Conservation (phyloP, 768 basidiomycete species). For the Phylloporus arenicola region DNA sequence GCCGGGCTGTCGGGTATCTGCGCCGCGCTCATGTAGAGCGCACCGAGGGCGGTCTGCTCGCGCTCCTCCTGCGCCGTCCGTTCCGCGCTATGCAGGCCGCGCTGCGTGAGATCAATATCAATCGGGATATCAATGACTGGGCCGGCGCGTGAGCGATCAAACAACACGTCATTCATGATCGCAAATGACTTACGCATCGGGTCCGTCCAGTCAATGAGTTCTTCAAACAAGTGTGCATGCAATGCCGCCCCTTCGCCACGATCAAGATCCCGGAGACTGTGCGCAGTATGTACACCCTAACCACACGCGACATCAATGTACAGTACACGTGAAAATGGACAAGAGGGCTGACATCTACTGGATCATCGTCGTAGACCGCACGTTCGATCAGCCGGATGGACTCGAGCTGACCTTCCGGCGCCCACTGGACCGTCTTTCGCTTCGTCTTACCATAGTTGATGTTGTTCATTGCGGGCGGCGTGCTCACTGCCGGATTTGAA, state of each 20-base stretch:
- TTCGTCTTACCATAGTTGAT: conserved; percentile 47
- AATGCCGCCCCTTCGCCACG: conserved; percentile 82
- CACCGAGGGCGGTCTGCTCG: conserved; percentile 70
- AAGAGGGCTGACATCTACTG: conserved; percentile 69
- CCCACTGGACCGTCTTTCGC: conserved; percentile 78
- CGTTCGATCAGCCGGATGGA: conserved; percentile 75
- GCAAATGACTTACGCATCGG: conserved; percentile 58
- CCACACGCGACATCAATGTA: conserved; percentile 48
- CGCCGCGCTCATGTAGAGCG: conserved; percentile 62
- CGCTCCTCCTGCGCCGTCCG: conserved; percentile 67
- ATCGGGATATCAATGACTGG: conserved; percentile 60
- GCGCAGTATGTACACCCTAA: conserved; percentile 67
- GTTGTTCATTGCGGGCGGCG: conserved; percentile 34
- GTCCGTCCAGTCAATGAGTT: conserved; percentile 82
- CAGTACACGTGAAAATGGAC: conserved; percentile 38
- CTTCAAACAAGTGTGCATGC: conserved; percentile 79
- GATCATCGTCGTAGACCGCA: conserved; percentile 87
- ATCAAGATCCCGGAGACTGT: conserved; percentile 81
- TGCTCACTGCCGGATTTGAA: conserved; percentile 25
- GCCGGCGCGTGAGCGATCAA: conserved; percentile 18
- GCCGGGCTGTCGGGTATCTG: conserved; percentile 77
- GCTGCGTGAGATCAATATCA: conserved; percentile 47
- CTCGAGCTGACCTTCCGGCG: conserved; percentile 68
- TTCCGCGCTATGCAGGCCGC: conserved; percentile 68
- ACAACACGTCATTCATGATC: conserved; percentile 9